Evolutionary conservation across 371 early-diverging fungal species (phyloP), one percentile per base, ranked within the genome.

Genomic region (Choanephora cucurbitarum): DNA sequence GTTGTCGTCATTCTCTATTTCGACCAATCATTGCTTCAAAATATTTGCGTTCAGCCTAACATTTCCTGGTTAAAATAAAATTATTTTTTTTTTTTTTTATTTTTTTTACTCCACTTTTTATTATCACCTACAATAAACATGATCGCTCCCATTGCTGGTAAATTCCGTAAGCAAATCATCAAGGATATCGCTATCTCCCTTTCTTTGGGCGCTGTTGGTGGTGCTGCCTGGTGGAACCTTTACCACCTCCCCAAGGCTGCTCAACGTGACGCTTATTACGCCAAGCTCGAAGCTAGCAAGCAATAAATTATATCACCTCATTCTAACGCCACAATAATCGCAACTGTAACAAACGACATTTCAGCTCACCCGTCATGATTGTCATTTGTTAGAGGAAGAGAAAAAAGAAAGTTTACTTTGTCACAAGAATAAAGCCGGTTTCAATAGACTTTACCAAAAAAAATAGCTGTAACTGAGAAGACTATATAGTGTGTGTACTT

Each of bases 81-180:
- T 5, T 28, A 18, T 32, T 58, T 52, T 46, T 52, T 41, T 24
- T 39, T 45, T 47, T 43, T 24, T 49, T 42, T 28, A 51, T 42
- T 45, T 41, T 48, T 46, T 52, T 31, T 46, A n/a, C n/a, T n/a
- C n/a, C n/a, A n/a, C n/a, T n/a, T n/a, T n/a, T n/a, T n/a, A n/a
- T n/a, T n/a, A n/a, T n/a, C n/a, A 44, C 39, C 5, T 44, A 40
- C 15, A 49, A 57, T 50, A 43, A 66, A 44, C 48, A 73, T 74
- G 74, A 75, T 81, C 62, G 71, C 74, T 60, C 80, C 80, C 60
- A 80, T 81, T 58, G 58, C 77, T 58, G 82, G 82, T 62, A 79
- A 69, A 63, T 69, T 74, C 64, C 72, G 73, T 52, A 75, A 67
- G 59, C 57, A 52, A 54, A 51, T 69, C 59, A 62, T 76, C 51